These are phyloP conservation scores for Colletotrichum sp. DNA, from an alignment of 2,329 filamentous ascomycete genomes.

Conservation along the genomic window DNA sequence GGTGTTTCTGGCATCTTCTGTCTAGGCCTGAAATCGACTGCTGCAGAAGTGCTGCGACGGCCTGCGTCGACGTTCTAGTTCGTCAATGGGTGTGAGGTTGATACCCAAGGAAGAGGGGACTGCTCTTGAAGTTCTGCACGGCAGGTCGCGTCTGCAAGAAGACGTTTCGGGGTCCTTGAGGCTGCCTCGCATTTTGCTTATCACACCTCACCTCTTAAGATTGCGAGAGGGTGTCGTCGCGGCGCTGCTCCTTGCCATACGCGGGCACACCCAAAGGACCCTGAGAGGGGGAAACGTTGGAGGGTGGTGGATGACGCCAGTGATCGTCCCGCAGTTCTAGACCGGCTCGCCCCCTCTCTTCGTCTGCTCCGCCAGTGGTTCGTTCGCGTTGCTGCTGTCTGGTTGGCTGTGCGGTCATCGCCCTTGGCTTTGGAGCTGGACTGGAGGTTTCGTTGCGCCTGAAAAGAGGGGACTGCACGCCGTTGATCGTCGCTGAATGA, in stretches of 20 bases:
- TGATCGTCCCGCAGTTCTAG: conserved; percentile 9
- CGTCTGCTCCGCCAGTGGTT: not conserved
- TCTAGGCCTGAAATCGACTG: not conserved
- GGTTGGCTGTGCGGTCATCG: not conserved
- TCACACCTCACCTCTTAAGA: not conserved
- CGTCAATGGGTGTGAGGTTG: conserved; percentile 3
- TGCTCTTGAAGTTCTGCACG: not conserved
- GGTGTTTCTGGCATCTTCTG: not conserved
- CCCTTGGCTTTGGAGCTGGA: not conserved
- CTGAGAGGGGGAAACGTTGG: not conserved
- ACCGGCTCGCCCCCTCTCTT: not conserved
- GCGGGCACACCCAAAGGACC: not conserved
- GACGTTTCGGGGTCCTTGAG: conserved; percentile 6
- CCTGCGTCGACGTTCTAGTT: not conserved
- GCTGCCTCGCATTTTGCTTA: not conserved
- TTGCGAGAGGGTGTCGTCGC: not conserved
- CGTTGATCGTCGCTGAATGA: not conserved
- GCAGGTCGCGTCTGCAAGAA: not conserved
- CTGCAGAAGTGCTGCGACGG: not conserved
- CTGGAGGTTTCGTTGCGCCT: not conserved
- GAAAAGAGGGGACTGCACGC: not conserved
- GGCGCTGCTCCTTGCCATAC: not conserved
- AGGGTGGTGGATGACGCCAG: conserved; percentile 8
- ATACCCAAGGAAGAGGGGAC: not conserved
- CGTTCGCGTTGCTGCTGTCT: not conserved